Conservation (phyloP, 164 flowering plant species). For the Aristolochia contorta region DNA sequence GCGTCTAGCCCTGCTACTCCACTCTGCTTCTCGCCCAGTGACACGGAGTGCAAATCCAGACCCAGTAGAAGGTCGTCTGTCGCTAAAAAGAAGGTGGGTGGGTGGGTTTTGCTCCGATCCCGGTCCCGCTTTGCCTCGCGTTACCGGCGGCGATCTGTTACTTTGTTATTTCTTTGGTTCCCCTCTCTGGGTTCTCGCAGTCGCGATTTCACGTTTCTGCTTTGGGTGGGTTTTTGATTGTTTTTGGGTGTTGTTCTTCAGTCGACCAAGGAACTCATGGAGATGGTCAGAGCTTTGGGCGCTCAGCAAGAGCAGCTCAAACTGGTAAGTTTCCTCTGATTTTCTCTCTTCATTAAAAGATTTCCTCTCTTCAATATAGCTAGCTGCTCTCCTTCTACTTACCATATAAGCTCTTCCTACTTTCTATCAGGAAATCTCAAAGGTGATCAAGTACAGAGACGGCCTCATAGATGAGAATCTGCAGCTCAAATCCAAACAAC, state of each 20-base stretch:
- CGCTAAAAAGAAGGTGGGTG: constrained; percentile 21
- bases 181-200: not conserved
- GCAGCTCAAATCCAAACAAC: constrained; percentile 13
- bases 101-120: not conserved
- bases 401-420: not conserved
- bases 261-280: constrained; percentile 26
- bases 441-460: constrained; percentile 5
- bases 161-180: not conserved
- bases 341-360: not conserved
- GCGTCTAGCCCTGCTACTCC: constrained; percentile 41
- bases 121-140: not conserved
- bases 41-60: constrained; percentile 28
- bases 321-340: constrained; percentile 21
- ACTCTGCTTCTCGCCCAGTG: constrained; percentile 35
- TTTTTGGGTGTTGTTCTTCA: constrained; percentile 12
- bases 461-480: constrained; percentile 17
- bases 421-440: constrained; percentile 25
- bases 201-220: not conserved
- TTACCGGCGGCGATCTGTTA: not conserved
- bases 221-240: not conserved
- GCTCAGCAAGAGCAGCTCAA: constrained; percentile 14
- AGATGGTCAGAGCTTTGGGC: constrained; percentile 10
- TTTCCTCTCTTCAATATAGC: not conserved
- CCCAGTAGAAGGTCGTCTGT: constrained; percentile 11
- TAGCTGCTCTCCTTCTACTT: not conserved